Evolutionary conservation across 352 stramenopile species (phyloP).

Genomic region (Globisporangium irregulare): DNA sequence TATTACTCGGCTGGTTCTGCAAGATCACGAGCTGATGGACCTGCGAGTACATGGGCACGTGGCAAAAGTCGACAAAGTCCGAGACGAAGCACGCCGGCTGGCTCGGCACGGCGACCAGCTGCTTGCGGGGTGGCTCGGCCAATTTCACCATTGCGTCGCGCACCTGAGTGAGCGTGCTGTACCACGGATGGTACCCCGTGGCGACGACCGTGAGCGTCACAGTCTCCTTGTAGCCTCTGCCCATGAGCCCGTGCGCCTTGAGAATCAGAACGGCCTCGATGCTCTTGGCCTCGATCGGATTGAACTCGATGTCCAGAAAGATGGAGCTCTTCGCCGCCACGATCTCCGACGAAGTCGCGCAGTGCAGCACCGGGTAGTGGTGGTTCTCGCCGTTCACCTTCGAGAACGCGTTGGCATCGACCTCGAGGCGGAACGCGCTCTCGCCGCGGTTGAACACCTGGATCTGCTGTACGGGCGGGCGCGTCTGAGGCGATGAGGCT

Average conservation of each 20-base stretch:
- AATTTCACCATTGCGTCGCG: constrained; percentile 22
- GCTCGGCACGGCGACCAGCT: constrained; percentile 32
- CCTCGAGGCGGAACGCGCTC: constrained; percentile 60
- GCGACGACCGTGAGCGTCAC: constrained; percentile 61
- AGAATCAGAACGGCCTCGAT: constrained; percentile 55
- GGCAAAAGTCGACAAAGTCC: constrained; percentile 57
- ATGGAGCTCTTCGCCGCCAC: constrained; percentile 56
- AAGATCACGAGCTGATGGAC: constrained; percentile 48
- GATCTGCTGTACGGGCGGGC: constrained; percentile 66
- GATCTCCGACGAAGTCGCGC: constrained; percentile 48
- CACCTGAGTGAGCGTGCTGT: constrained; percentile 35
- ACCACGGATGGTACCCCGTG: constrained; percentile 48
- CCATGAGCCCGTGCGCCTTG: constrained; percentile 71
- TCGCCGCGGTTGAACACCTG: constrained; percentile 77
- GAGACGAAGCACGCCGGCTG: constrained; percentile 45
- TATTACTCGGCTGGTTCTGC: constrained; percentile 31
- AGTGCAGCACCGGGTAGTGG: constrained; percentile 55
- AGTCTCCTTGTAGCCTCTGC: constrained; percentile 58
- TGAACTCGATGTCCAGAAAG: constrained; percentile 77
- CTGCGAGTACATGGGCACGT: constrained; percentile 55
- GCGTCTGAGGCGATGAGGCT: background rate
- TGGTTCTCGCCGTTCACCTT: constrained; percentile 54
- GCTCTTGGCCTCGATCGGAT: constrained; percentile 55
- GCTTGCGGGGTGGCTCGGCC: constrained; percentile 24
- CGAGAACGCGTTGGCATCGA: constrained; percentile 50